Percentiles rank a stretch among this genome's conserved stretches.
These are phyloP conservation scores for Oryza brachyantha DNA, from an alignment of 176 grass and related monocot species.

Conservation along the genomic window DNA sequence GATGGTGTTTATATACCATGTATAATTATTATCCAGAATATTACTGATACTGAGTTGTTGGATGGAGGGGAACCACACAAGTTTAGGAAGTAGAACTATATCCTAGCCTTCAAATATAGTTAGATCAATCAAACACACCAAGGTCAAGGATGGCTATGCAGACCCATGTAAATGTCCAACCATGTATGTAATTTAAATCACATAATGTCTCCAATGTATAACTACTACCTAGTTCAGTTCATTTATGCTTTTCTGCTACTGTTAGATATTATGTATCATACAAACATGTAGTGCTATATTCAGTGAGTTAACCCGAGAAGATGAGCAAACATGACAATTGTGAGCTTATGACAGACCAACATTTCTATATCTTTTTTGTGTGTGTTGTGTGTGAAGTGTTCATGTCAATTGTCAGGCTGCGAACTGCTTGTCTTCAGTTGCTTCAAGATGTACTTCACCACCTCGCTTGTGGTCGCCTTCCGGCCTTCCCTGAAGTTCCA, in stretches of 20 bases:
- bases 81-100: not conserved
- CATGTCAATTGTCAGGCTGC: not conserved
- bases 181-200: slow-evolving; percentile 2
- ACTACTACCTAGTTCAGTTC: not conserved
- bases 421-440: not conserved
- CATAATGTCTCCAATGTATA: slow-evolving; percentile 5
- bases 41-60: not conserved
- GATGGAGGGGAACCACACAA: slow-evolving; percentile 1
- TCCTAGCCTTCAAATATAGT: slow-evolving; percentile 8
- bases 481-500: slow-evolving; percentile 20
- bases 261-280: not conserved
- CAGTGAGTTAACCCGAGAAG: not conserved
- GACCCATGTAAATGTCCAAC: not conserved
- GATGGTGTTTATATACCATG: slow-evolving; percentile 6
- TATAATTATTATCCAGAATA: slow-evolving; percentile 10
- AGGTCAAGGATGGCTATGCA: slow-evolving; percentile 18
- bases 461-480: slow-evolving; percentile 10
- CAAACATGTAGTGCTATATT: not conserved
- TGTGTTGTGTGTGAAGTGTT: not conserved
- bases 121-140: not conserved
- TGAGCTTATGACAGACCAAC: not conserved
- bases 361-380: not conserved
- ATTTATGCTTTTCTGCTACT: not conserved
- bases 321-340: not conserved
- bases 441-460: not conserved